Base-by-base conservation (phyloP, 352 stramenopile genomes). In the Phytopythium montanum region DNA sequence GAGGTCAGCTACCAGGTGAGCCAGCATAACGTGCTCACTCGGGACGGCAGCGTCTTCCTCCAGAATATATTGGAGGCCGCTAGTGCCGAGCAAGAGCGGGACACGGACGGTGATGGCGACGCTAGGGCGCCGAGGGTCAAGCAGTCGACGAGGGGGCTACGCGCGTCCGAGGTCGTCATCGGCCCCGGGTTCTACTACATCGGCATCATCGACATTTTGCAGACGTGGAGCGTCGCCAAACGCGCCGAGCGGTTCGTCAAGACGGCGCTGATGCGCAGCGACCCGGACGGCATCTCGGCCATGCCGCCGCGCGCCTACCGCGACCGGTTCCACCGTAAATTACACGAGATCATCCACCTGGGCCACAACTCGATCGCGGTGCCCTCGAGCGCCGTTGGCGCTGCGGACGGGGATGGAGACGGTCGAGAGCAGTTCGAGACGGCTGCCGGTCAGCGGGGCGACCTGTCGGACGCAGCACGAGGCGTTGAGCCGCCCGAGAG, bases 111-210 rank as follows among this genome's bases (percentile, higher is more conserved):
- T 21, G 19, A 19, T 1, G 14, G 16, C 5, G 25, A 21, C 25
- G 25, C 16, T 26, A 28, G 2, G 2, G 45, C 23, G 9, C 60
- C 57, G 13, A 65, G 72, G 19, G 59, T 76, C 29, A 90, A 90
- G 59, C 79, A 92, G 55, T 90, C 80, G 12, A 73, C 73, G 10
- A 68, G 76, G 50, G 84, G 79, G 57, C 58, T 95, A 12, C 79
- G 75, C 6, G 83, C 81, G 25, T 78, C 77, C 6, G 81, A 93
- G 36, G 81, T 94, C 23, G 83, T 95, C 21, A 87, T 93, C 41
- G 85, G 83, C 0, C 85, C 87, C 5, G 82, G 84, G 0, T 87
- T 91, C 56, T 96, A 94, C 61, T 96, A 94, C 72, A 87, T 96
- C 28, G 86, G 87, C 2, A 50, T 96, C 16, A 95, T 96, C 60